These are phyloP conservation scores for Penicillium brasilianum DNA, from an alignment of 2,329 filamentous ascomycete species.

Conservation along the genomic window DNA sequence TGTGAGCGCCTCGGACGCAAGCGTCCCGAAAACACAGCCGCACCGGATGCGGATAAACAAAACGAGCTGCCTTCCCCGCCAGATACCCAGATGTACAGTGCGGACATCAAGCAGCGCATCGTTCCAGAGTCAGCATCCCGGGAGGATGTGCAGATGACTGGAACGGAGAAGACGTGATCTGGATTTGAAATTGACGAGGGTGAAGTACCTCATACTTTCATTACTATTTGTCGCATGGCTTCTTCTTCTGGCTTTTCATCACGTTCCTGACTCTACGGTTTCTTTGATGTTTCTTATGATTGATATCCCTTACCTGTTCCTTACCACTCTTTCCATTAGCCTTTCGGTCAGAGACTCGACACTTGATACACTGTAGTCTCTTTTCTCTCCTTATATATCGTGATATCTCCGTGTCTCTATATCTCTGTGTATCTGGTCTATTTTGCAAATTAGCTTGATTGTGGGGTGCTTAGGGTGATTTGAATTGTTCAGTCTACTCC, in stretches of 20 bases:
- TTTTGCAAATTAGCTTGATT: neutral
- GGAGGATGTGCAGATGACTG: conserved; percentile 45
- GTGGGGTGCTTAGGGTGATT: neutral
- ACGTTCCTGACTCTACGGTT: neutral
- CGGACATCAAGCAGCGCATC: conserved; percentile 38
- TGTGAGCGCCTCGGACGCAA: conserved; percentile 73
- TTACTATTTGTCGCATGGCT: conserved; percentile 7
- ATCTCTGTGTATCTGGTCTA: neutral
- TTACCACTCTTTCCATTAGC: conserved; percentile 14
- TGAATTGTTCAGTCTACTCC: neutral
- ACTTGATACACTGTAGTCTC: neutral
- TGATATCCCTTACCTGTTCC: conserved; percentile 33
- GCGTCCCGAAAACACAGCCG: conserved; percentile 36
- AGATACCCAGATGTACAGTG: conserved; percentile 26
- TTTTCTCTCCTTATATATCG: neutral
- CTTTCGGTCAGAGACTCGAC: conserved; percentile 3
- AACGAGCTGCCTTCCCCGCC: conserved; percentile 20
- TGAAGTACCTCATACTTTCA: neutral
- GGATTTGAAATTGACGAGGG: neutral
- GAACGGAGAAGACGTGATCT: conserved; percentile 37
- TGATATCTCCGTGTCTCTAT: too few relatives aligned
- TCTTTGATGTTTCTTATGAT: conserved; percentile 23
- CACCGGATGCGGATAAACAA: conserved; percentile 30
- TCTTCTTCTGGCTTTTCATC: neutral
- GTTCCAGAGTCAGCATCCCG: conserved; percentile 23